A percentile compares a stretch with the other conserved stretches of the same genome.
These are phyloP conservation scores for Hygrocybe coccinea DNA, from an alignment of 768 basidiomycete genomes.

Conservation along the genomic window DNA sequence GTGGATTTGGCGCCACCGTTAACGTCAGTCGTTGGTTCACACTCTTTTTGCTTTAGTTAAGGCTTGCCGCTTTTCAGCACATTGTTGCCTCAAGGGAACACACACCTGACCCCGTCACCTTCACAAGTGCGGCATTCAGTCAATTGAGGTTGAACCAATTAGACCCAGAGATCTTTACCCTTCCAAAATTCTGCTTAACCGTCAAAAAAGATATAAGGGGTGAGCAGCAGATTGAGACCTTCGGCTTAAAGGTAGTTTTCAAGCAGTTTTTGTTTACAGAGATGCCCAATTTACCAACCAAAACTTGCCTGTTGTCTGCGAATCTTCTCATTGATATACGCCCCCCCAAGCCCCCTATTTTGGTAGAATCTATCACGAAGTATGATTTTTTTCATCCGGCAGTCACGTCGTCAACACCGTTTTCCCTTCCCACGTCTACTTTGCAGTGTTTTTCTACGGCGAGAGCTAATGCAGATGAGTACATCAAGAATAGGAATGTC, in stretches of 20 bases:
- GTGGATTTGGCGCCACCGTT: constrained; percentile 51
- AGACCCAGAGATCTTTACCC: constrained; percentile 67
- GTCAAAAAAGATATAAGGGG: constrained; percentile 35
- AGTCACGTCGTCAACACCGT: constrained; percentile 21
- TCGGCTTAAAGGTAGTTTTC: too few relatives aligned
- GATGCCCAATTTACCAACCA: constrained; percentile 40
- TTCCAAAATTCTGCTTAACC: constrained; percentile 50
- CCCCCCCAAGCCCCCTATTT: constrained; percentile 40
- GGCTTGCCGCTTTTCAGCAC: constrained; percentile 47
- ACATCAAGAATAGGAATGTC: not conserved
- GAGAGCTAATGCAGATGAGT: constrained; percentile 16
- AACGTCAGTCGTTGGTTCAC: constrained; percentile 46
- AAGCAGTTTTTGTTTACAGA: too few relatives aligned
- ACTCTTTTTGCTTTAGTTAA: not conserved
- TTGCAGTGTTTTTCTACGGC: constrained; percentile 38
- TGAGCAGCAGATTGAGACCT: too few relatives aligned
- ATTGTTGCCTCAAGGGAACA: constrained; percentile 63
- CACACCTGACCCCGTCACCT: constrained; percentile 61
- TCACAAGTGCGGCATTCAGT: constrained; percentile 66
- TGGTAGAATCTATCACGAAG: constrained; percentile 27
- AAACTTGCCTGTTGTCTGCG: constrained; percentile 39
- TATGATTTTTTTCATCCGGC: constrained; percentile 40
- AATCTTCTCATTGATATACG: constrained; percentile 42
- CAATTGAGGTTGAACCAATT: constrained; percentile 69
- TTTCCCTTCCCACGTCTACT: constrained; percentile 29